A percentile compares a stretch with the other conserved stretches of the same genome.
These are phyloP conservation scores for Pinus tabuliformis DNA, from an alignment of 75 land plant genomes.

Conservation along the genomic window DNA sequence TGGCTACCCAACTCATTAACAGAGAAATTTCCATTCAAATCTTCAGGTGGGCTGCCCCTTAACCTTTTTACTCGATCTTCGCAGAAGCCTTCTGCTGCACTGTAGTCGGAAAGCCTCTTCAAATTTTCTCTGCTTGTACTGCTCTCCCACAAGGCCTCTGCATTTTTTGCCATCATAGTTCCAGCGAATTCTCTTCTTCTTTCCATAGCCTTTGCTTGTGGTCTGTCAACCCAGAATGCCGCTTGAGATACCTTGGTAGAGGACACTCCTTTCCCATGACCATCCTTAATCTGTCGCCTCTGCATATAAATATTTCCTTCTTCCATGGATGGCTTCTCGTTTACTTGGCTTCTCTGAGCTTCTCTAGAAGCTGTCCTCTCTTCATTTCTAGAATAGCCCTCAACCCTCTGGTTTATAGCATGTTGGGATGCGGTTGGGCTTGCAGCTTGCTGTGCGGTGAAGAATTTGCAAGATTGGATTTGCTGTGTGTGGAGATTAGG, in stretches of 20 bases:
- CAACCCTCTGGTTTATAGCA: slow-evolving; percentile 8
- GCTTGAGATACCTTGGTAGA: slow-evolving; percentile 18
- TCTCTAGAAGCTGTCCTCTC: slow-evolving; percentile 2
- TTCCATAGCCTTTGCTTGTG: slow-evolving; percentile 6
- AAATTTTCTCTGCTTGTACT: slow-evolving; percentile 29
- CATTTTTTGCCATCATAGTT: slow-evolving; percentile 16
- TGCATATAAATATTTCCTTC: not conserved
- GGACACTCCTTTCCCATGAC: not conserved
- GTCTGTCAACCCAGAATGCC: slow-evolving; percentile 11
- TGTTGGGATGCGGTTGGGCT: slow-evolving; percentile 11
- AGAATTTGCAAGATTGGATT: slow-evolving; percentile 10
- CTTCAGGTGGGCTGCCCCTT: slow-evolving; percentile 17
- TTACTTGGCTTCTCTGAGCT: slow-evolving; percentile 7
- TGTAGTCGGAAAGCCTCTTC: slow-evolving; percentile 49
- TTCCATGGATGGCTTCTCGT: slow-evolving; percentile 7
- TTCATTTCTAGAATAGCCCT: slow-evolving; percentile 4
- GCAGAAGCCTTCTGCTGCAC: slow-evolving; percentile 26
- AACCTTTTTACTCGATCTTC: slow-evolving; percentile 44
- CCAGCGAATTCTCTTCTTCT: not conserved
- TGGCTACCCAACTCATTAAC: slow-evolving; percentile 18
- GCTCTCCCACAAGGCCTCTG: slow-evolving; percentile 33
- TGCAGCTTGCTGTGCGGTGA: slow-evolving; percentile 8
- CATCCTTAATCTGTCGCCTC: not conserved
- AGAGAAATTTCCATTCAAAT: slow-evolving; percentile 10
- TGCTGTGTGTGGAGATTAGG: slow-evolving; percentile 8